Evolutionary conservation across 768 basidiomycete species (phyloP), one percentile per base, ranked within the genome.

Genomic region (Auricularia sp.): DNA sequence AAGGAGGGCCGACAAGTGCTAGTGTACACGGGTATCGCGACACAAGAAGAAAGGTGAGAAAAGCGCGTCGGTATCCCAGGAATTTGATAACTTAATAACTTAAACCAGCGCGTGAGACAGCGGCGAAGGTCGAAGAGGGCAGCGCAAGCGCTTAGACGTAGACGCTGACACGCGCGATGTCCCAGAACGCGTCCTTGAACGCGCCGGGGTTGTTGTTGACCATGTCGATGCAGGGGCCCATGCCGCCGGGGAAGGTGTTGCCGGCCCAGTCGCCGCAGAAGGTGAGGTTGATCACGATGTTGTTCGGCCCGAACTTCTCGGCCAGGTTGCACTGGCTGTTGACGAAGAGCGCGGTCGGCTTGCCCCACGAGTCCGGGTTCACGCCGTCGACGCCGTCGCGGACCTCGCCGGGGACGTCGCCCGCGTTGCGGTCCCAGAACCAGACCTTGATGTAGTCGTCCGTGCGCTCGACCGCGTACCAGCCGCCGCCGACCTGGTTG

Each of bases 391-490:
- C 64, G 34, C 71, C 72, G 44, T 65, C 66, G 14, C 64, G 71
- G 63, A 73, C 73, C 60, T 79, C 78, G 7, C 63, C 36, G 3
- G 79, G 79, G 10, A 73, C 75, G n/a, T 65, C 68, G 3, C 66
- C 0, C 47, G 72, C 71, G 34, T 69, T 64, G 14, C 78, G 70
- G 58, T 74, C 73, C 78, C 80, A 80, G 69, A 77, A 79, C 73
- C 76, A 80, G 53, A 79, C 63, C 42, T 73, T 74, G 8, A 81
- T 76, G 62, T 74, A 74, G 18, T 62, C 36, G 18, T 68, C 21
- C 5, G 74, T 76, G 53, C 76, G 74, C 58, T 76, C 74, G 23
- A 77, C 67, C 11, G 78, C 80, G 65, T 78, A 81, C 77, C 77
- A 79, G 33, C 80, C 80, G 33, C 80, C 80, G 58, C 75, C 74